phyloP scores from a whole-genome alignment of 2,329 filamentous ascomycete genomes.

The Colletotrichum sp. region DNA sequence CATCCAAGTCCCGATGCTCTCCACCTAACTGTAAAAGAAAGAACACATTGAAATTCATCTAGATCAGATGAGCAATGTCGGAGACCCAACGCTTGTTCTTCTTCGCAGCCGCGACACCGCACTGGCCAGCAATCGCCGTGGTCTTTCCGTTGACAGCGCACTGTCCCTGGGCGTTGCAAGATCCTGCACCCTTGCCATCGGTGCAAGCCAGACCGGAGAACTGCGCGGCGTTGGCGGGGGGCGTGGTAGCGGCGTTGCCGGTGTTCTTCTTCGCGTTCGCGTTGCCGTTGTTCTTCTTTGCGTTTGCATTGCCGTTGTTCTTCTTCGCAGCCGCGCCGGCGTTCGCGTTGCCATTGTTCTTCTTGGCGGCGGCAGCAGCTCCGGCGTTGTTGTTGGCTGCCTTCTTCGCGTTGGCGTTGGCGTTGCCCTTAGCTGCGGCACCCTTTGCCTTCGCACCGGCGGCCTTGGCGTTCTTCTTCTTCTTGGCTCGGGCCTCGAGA shows the following conservation, averaged over 20 bases:
- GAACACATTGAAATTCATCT: background rate
- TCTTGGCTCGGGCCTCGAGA: background rate
- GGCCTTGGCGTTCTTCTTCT: background rate
- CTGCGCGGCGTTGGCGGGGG: background rate
- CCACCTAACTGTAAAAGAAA: background rate
- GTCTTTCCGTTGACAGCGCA: slow-evolving; percentile 19
- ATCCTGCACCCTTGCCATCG: slow-evolving; percentile 11
- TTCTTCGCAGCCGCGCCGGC: background rate
- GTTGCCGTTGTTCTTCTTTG: background rate
- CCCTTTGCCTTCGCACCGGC: background rate
- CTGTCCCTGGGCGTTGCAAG: slow-evolving; percentile 4
- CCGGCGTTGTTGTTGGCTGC: background rate
- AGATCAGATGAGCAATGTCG: background rate
- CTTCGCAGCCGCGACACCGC: slow-evolving; percentile 9
- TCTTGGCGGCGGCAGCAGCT: background rate
- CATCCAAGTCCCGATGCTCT: background rate
- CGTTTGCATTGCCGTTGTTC: background rate
- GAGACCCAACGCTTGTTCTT: background rate
- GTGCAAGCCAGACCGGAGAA: slow-evolving; percentile 14
- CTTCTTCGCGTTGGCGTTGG: background rate
- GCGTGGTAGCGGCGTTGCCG: background rate
- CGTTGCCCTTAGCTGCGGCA: background rate
- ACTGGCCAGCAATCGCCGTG: slow-evolving; percentile 8
- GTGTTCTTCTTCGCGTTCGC: background rate
- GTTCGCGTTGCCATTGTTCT: background rate